These are phyloP conservation scores for Irpex sp. DNA, from an alignment of 1,284 basidiomycete species.

Conservation along the genomic window DNA sequence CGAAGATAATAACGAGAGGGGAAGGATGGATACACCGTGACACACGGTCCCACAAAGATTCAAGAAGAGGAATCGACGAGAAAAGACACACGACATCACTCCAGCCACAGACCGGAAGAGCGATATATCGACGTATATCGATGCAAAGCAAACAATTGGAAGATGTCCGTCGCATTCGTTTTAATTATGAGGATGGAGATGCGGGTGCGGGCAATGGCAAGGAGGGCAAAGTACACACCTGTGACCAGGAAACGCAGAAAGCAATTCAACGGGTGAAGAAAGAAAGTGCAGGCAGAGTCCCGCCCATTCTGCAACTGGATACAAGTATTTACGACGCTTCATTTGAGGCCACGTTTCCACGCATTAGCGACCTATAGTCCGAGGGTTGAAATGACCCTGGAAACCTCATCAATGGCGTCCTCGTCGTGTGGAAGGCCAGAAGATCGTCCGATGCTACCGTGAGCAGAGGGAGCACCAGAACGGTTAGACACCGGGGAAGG, in stretches of 20 bases:
- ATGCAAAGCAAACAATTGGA: constrained; percentile 8
- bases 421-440: constrained; percentile 51
- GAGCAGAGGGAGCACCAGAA: constrained; percentile 30
- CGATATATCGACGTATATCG: neutral
- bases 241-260: constrained; percentile 11
- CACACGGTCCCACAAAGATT: constrained; percentile 11
- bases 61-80: constrained; percentile 2
- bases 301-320: neutral
- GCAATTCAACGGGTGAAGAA: neutral
- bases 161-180: constrained; percentile 7
- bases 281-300: neutral
- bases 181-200: constrained; percentile 1
- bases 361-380: constrained; percentile 44
- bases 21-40: constrained; percentile 13
- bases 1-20: constrained; percentile 1
- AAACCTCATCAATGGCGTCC: constrained; percentile 66
- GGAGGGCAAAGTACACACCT: neutral
- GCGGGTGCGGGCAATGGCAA: neutral
- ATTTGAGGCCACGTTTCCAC: too few relatives aligned
- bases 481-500: constrained; percentile 38
- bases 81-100: neutral
- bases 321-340: neutral
- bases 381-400: constrained; percentile 74
- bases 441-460: constrained; percentile 28
- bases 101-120: neutral